Percentiles rank a stretch among this genome's conserved stretches.
phyloP scores from a whole-genome alignment of 495 filamentous ascomycete genomes.

The Penicillium tannophilum region DNA sequence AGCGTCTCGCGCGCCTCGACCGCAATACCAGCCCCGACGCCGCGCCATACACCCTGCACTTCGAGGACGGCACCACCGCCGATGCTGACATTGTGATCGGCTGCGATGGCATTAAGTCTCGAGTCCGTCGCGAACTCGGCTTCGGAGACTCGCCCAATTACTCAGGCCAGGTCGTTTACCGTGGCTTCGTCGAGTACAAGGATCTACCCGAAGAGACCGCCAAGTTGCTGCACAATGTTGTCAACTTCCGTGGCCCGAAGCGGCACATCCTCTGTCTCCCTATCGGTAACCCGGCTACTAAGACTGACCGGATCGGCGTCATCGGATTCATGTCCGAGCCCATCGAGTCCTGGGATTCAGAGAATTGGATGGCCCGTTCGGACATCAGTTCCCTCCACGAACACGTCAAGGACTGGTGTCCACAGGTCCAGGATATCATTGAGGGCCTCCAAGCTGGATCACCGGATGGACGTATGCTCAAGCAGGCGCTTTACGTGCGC shows the following conservation, averaged over 20 bases:
- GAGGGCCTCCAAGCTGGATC: constrained; percentile 26
- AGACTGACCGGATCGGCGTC: constrained; percentile 27
- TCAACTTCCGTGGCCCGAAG: constrained; percentile 35
- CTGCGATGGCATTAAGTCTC: constrained; percentile 63
- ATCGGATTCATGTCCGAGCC: constrained; percentile 37
- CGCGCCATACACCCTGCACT: constrained; percentile 33
- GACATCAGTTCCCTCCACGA: constrained; percentile 31
- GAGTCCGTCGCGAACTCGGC: constrained; percentile 45
- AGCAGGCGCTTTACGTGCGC: constrained; percentile 34
- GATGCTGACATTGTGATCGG: constrained; percentile 56
- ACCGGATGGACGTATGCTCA: constrained; percentile 29
- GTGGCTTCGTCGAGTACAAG: constrained; percentile 46
- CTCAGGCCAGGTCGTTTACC: constrained; percentile 53
- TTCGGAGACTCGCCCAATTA: constrained; percentile 44
- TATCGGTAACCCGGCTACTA: constrained; percentile 29
- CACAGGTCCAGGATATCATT: constrained; percentile 33
- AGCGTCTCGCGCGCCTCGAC: constrained; percentile 25
- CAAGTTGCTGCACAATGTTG: constrained; percentile 27
- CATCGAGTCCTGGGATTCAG: constrained; percentile 32
- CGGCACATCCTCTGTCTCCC: constrained; percentile 29
- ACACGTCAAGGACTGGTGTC: constrained; percentile 36
- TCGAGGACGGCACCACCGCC: constrained; percentile 48
- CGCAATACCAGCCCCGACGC: constrained; percentile 11
- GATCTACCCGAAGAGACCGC: constrained; percentile 29
- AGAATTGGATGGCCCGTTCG: constrained; percentile 37